Evolutionary conservation across 75 land plant genomes (phyloP), one percentile per base, ranked within the genome.

Genomic region (Ceratopteris richardii): DNA sequence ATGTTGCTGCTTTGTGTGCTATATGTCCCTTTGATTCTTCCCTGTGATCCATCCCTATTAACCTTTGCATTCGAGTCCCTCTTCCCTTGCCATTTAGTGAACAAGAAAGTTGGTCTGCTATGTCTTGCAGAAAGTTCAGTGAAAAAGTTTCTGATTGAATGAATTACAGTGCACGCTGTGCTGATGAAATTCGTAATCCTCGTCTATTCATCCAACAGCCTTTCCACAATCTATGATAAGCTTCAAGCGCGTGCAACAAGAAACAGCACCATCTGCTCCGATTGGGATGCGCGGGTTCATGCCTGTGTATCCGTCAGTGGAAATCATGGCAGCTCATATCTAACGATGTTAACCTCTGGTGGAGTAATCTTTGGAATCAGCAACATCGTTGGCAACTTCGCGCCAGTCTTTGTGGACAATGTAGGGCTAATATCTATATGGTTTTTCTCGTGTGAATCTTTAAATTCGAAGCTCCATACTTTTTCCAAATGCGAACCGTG

Each of bases 361-460:
- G 98, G 98, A 24, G 72, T 93, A 44, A 84, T 88, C 44, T 93
- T 93, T 55, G 98, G 95, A 31, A 85, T 93, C 46, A 88, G 88
- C 67, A 93, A 93, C 73, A 85, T 93, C 61, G 68, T 93, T 54
- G 96, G 95, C 22, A 85, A 88, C 63, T 93, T 93, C 55, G 95
- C 90, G 19, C 88, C 98, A 12, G 98, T 93, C 48, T 93, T 88
- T 65, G 95, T 89, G 33, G 95, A 93, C 68, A 88, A 93, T 74
- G 97, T 92, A 77, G 77, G 84, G 2, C 2, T 30, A 16, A 25
- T 26, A 20, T 20, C 44, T 29, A 23, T 41, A 23, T 9, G 16
- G 17, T 43, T 60, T 14, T 12, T 52, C 14, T 13, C 20, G 54
- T n/a, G n/a, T n/a, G n/a, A n/a, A n/a, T 54, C 40, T 4, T 0